A percentile compares a stretch with the other conserved stretches of the same genome.
Conservation (phyloP, 2,329 filamentous ascomycete species). For the Calonectria naviculata region DNA sequence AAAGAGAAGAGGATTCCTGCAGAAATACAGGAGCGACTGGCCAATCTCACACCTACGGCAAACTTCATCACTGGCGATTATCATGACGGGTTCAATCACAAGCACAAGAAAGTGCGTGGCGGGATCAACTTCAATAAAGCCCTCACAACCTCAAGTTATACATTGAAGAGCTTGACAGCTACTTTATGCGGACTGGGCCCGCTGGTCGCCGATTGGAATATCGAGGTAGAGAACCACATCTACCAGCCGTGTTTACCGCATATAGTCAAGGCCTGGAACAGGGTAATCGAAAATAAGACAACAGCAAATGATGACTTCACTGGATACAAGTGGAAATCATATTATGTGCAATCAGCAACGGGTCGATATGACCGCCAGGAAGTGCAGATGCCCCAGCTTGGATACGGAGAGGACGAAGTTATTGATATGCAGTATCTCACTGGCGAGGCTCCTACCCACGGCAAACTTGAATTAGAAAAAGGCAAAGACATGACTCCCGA, state of each 20-base stretch:
- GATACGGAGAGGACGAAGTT: neutral
- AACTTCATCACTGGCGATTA: neutral
- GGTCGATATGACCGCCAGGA: neutral
- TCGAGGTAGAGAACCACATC: neutral
- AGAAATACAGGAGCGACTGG: conserved; percentile 34
- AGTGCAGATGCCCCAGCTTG: neutral
- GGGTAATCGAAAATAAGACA: neutral
- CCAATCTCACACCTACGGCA: conserved; percentile 33
- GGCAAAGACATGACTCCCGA: conserved; percentile 33
- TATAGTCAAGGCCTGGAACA: neutral
- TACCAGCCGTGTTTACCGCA: neutral
- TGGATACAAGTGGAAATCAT: neutral
- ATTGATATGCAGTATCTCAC: neutral
- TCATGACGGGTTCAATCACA: neutral
- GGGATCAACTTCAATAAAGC: neutral
- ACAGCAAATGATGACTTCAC: neutral
- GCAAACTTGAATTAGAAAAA: neutral
- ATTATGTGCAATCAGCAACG: neutral
- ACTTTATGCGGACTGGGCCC: neutral
- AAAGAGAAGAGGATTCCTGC: conserved; percentile 43
- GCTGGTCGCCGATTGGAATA: neutral
- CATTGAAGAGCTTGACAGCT: neutral
- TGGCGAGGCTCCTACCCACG: neutral
- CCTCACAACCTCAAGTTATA: neutral
- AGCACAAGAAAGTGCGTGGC: neutral